These are phyloP conservation scores for Pezicula radicicola DNA, from an alignment of 2,329 filamentous ascomycete genomes.

Conservation along the genomic window DNA sequence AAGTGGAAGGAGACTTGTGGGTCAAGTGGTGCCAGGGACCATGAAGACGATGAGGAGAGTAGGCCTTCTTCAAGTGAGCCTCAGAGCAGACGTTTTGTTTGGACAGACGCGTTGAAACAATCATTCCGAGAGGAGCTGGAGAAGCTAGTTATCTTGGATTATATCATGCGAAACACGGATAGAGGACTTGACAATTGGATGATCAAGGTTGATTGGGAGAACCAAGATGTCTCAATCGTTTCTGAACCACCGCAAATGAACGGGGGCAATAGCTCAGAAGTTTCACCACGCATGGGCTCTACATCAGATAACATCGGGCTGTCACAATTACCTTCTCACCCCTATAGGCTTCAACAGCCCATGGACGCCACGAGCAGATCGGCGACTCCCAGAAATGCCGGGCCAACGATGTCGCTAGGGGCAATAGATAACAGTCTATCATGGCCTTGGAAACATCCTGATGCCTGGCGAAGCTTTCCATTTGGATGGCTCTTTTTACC, in stretches of 20 bases:
- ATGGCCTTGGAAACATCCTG: conserved; percentile 98
- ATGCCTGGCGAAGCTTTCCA: conserved; percentile 86
- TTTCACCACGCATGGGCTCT: conserved; percentile 45
- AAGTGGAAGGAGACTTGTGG: conserved; percentile 83
- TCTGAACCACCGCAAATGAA: conserved; percentile 75
- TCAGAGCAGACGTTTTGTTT: conserved; percentile 56
- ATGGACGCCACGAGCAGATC: conserved; percentile 71
- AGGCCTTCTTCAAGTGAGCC: conserved; percentile 25
- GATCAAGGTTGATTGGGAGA: conserved; percentile 91
- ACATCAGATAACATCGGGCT: conserved; percentile 29
- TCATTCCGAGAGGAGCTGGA: conserved; percentile 93
- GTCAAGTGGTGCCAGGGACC: conserved; percentile 51
- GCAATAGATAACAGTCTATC: conserved; percentile 98
- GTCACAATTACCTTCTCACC: conserved; percentile 41
- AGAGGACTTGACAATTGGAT: conserved; percentile 98
- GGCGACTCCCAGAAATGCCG: conserved; percentile 30
- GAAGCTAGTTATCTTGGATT: conserved; percentile 95
- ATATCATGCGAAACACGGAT: conserved; percentile 99
- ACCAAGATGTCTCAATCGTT: conserved; percentile 78
- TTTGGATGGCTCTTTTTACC: conserved; percentile 98
- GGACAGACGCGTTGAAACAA: conserved; percentile 86
- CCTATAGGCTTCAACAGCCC: conserved; percentile 76
- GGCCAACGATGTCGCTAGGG: conserved; percentile 67
- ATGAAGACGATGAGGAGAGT: conserved; percentile 53
- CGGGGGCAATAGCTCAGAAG: conserved; percentile 50